Evolutionary conservation across 805 yeast species (phyloP).

Genomic region (Isabelozyma rhagii): DNA sequence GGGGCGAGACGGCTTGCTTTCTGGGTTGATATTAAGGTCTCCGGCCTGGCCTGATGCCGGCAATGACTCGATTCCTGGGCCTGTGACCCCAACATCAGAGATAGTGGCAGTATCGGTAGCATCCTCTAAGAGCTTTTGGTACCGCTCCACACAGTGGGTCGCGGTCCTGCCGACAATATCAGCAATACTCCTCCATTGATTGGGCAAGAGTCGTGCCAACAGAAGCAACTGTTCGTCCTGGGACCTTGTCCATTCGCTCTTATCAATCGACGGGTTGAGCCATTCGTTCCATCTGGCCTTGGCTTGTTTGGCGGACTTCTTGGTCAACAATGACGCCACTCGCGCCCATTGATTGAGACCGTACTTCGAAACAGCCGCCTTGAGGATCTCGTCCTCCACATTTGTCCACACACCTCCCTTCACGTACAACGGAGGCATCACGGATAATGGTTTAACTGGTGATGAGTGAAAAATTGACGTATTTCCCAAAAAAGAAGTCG

Average conservation of each 20-base stretch:
- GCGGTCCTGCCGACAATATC: slow-evolving; percentile 80
- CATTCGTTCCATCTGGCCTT: slow-evolving; percentile 91
- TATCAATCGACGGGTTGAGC: slow-evolving; percentile 69
- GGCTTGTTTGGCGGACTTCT: slow-evolving; percentile 88
- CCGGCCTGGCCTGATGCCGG: slow-evolving; percentile 48
- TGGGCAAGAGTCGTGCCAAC: slow-evolving; percentile 71
- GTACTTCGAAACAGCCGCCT: slow-evolving; percentile 89
- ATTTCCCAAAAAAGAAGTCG: background rate
- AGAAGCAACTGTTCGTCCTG: slow-evolving; percentile 74
- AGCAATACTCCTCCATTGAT: slow-evolving; percentile 94
- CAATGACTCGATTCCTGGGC: slow-evolving; percentile 52
- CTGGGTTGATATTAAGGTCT: slow-evolving; percentile 68
- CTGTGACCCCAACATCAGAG: slow-evolving; percentile 41
- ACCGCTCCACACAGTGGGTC: slow-evolving; percentile 80
- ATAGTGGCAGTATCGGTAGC: slow-evolving; percentile 27
- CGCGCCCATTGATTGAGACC: slow-evolving; percentile 95
- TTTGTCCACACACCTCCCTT: slow-evolving; percentile 93
- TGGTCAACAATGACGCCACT: slow-evolving; percentile 78
- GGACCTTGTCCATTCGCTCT: slow-evolving; percentile 63
- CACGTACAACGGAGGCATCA: slow-evolving; percentile 60
- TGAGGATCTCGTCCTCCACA: slow-evolving; percentile 77
- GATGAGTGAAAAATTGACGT: background rate
- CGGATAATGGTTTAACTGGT: background rate
- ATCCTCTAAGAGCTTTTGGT: slow-evolving; percentile 65
- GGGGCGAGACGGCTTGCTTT: slow-evolving; percentile 76